Evolutionary conservation across 441 rosid genomes (phyloP), one percentile per base, ranked within the genome.

Genomic region (Syzygium syzygioides): DNA sequence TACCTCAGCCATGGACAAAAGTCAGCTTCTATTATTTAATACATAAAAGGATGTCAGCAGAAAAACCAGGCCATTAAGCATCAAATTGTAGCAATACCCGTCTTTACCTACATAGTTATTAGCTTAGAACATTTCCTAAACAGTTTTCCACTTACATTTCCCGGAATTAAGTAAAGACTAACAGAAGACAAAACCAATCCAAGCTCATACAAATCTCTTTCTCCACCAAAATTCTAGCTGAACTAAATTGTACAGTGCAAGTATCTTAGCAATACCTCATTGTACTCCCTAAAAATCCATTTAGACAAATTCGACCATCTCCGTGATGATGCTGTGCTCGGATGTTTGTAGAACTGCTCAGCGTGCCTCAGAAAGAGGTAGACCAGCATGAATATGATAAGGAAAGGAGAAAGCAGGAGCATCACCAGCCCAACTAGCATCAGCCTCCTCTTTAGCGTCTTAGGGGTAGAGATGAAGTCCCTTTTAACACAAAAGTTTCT

Each of bases 241-340:
- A 68, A 15, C 14, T 23, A 30, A 53, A 80, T 34, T 55, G 14
- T n/a, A 68, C 86, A 50, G 86, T 50, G 52, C 87, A 86, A n/a
- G 87, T 76, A 34, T 30, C 60, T 90, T 55, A 88, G 7, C 50
- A 48, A 23, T 93, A 97, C 99, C 99, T 98, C 99, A 90, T 97
- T 97, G 90, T 94, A 98, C 93, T 98, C 99, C 93, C 99, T 95
- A 91, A 95, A 96, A 76, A 96, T 95, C 99, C 99, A 98, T 86
- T 91, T 96, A 85, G 99, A 96, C 94, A 98, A 93, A 94, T 98
- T 98, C 89, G 99, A 98, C 99, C 99, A 97, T 94, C 99, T 94
- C 91, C 95, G 95, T 90, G 99, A 96, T 32, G 98, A 98, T 89
- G 99, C 99, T 7, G 99, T 96, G 92, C 96, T 96, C 55, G 99